phyloP scores from a whole-genome alignment of 2,329 filamentous ascomycete genomes.

The Ascochyta koolunga region DNA sequence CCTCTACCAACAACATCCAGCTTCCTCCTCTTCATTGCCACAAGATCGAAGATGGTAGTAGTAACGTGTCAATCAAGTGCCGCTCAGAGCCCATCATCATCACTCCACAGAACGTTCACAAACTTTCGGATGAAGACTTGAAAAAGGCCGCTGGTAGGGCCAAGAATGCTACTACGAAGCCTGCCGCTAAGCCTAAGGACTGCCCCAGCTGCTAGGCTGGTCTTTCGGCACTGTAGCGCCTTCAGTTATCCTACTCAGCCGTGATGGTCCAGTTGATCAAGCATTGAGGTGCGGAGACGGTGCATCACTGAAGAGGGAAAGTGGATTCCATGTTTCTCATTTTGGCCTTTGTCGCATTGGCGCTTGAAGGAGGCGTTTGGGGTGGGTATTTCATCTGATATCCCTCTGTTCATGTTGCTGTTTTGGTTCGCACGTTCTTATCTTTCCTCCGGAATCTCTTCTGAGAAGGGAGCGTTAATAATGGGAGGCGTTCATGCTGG shows the following conservation, averaged over 20 bases:
- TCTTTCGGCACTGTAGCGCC: background rate
- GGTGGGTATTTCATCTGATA: background rate
- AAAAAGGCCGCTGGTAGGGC: background rate
- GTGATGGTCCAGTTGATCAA: background rate
- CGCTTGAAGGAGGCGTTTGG: background rate
- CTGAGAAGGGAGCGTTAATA: background rate
- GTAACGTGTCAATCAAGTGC: slow-evolving; percentile 14
- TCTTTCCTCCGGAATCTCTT: background rate
- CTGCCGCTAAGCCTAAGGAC: background rate
- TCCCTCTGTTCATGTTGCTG: background rate
- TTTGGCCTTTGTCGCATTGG: background rate
- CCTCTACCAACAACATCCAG: slow-evolving; percentile 25
- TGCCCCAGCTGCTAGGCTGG: background rate
- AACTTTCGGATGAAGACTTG: slow-evolving; percentile 12
- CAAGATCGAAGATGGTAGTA: background rate
- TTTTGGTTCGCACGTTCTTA: background rate
- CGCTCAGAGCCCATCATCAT: slow-evolving; percentile 16
- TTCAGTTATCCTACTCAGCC: background rate
- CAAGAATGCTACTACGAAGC: background rate
- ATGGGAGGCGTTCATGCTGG: background rate
- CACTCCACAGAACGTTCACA: slow-evolving; percentile 28
- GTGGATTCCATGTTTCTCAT: background rate
- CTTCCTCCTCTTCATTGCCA: slow-evolving; percentile 20
- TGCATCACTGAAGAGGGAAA: background rate
- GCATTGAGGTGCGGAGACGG: background rate